These are phyloP conservation scores for Cercospora sp. DNA, from an alignment of 2,329 filamentous ascomycete genomes.

Conservation along the genomic window DNA sequence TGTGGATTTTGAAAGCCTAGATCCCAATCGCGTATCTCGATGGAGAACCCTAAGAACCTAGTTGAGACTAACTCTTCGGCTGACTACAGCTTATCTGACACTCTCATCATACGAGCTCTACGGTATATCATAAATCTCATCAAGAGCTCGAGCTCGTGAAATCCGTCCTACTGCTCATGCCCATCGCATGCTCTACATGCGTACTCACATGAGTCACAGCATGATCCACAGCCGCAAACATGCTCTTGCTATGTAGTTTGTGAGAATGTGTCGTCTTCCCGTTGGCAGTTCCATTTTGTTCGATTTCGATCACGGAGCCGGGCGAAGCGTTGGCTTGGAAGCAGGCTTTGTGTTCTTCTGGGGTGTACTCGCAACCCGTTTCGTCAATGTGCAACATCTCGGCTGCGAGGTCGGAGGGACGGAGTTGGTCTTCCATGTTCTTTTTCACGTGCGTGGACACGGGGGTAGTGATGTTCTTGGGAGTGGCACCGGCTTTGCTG, in stretches of 20 bases:
- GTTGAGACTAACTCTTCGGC: no score
- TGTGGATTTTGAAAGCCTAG: no score
- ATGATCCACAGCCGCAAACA: neutral
- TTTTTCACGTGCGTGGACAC: neutral
- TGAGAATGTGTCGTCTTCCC: neutral
- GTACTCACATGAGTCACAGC: neutral
- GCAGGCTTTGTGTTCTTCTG: neutral
- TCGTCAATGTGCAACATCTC: neutral
- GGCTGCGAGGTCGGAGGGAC: neutral
- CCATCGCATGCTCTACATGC: neutral
- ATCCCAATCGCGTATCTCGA: no score
- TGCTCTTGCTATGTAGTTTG: neutral
- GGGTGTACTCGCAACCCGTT: neutral
- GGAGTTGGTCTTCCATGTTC: neutral
- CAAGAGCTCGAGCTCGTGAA: neutral
- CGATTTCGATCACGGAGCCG: neutral
- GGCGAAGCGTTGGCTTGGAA: neutral
- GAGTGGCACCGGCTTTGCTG: neutral
- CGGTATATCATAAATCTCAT: no score
- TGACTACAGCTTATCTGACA: no score
- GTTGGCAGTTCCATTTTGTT: neutral
- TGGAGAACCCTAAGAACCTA: no score
- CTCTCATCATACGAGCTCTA: no score
- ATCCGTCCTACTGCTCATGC: neutral
- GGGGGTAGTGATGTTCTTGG: neutral